phyloP scores from a whole-genome alignment of 352 stramenopile species.

The Globisporangium carolinianum region DNA sequence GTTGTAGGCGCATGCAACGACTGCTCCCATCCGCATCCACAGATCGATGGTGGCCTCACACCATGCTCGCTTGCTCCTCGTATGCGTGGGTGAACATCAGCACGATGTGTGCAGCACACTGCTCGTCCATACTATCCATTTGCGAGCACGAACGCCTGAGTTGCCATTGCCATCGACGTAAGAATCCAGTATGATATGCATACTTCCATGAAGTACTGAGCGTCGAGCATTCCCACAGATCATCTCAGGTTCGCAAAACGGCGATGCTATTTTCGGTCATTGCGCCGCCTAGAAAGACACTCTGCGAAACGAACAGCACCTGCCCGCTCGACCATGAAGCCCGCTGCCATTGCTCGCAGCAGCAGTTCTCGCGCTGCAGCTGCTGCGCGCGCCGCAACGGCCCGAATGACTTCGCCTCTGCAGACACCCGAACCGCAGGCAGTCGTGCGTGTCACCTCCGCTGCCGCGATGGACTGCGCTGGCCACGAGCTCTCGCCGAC shows the following conservation, averaged over 20 bases:
- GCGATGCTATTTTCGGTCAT: not conserved
- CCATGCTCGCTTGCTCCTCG: too few species aligned
- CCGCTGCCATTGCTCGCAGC: not conserved
- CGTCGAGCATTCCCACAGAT: not conserved
- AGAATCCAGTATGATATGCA: not conserved
- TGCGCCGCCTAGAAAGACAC: not conserved
- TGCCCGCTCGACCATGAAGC: not conserved
- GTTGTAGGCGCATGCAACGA: too few species aligned
- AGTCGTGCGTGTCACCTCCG: not conserved
- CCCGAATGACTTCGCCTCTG: slow-evolving; percentile 2
- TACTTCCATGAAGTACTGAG: not conserved
- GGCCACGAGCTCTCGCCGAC: too few species aligned
- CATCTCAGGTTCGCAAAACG: not conserved
- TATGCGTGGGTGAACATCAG: too few species aligned
- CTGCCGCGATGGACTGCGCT: not conserved
- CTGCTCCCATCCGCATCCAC: too few species aligned
- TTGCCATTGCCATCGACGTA: too few species aligned
- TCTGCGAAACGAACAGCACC: not conserved
- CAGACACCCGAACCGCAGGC: slow-evolving; percentile 1
- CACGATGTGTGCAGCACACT: too few species aligned
- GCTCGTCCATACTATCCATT: too few species aligned
- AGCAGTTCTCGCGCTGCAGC: slow-evolving; percentile 1
- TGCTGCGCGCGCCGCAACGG: not conserved
- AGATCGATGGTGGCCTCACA: too few species aligned
- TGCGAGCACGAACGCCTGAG: too few species aligned